phyloP scores from a whole-genome alignment of 2,329 filamentous ascomycete genomes.

The Leptographium procerum region DNA sequence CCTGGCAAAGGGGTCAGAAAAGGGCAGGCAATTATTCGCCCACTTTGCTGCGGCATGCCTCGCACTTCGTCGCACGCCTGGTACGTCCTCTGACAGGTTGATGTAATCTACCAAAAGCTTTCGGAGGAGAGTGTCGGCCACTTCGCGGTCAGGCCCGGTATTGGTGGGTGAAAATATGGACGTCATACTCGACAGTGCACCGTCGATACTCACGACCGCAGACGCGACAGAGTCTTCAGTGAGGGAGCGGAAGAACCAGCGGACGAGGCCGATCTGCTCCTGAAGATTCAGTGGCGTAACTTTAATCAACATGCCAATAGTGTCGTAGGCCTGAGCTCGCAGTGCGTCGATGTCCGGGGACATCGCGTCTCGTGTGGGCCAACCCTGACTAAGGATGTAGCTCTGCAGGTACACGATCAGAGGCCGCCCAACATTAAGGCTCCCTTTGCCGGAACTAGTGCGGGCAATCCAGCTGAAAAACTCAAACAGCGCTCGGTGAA shows the following conservation, averaged over 20 bases:
- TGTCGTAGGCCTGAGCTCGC: constrained; percentile 77
- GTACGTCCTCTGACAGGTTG: constrained; percentile 32
- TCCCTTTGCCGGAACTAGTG: constrained; percentile 46
- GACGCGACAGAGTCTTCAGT: constrained; percentile 66
- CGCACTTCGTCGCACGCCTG: constrained; percentile 55
- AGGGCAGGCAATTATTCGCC: constrained; percentile 78
- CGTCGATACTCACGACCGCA: constrained; percentile 79
- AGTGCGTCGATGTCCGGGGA: constrained; percentile 54
- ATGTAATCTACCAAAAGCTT: constrained; percentile 59
- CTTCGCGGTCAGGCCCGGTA: background rate
- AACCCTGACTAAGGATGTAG: constrained; percentile 72
- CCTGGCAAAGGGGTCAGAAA: constrained; percentile 63
- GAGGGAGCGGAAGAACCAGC: constrained; percentile 76
- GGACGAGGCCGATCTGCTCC: constrained; percentile 37
- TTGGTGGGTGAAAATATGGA: constrained; percentile 26
- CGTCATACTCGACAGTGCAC: constrained; percentile 66
- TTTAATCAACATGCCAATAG: constrained; percentile 70
- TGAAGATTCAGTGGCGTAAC: constrained; percentile 45
- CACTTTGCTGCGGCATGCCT: constrained; percentile 78
- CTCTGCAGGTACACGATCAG: constrained; percentile 58
- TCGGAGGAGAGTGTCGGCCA: constrained; percentile 22
- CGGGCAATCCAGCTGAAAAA: constrained; percentile 82
- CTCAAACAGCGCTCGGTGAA: constrained; percentile 71
- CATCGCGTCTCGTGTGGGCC: constrained; percentile 46
- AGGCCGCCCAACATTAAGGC: constrained; percentile 37